A percentile compares a stretch with the other conserved stretches of the same genome.
phyloP scores from a whole-genome alignment of 148 eudicot genomes.

The Mesembryanthemum crystallinum region DNA sequence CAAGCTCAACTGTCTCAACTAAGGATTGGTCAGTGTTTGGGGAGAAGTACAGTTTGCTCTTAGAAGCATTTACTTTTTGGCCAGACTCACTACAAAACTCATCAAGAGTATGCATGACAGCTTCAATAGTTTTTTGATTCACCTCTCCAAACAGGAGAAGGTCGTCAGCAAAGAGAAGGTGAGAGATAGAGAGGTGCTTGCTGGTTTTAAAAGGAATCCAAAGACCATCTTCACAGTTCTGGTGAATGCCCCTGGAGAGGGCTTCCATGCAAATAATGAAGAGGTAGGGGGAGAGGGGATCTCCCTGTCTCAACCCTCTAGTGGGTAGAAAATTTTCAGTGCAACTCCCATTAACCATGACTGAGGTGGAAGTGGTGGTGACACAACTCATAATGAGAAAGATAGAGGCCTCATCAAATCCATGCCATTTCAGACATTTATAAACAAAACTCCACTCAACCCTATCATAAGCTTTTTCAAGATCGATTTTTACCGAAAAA shows the following conservation, averaged over 20 bases:
- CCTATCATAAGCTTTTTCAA: background rate
- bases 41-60: background rate
- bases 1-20: background rate
- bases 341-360: background rate
- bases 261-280: background rate
- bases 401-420: background rate
- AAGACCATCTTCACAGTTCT: background rate
- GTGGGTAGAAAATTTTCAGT: background rate
- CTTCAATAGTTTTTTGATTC: background rate
- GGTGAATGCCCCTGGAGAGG: background rate
- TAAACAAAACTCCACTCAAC: background rate
- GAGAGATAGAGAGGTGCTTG: background rate
- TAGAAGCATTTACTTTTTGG: background rate
- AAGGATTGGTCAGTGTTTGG: background rate
- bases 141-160: background rate
- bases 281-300: background rate
- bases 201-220: background rate
- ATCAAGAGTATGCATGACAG: background rate
- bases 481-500: background rate
- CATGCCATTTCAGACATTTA: background rate
- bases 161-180: background rate
- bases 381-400: background rate
- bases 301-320: background rate
- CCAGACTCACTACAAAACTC: background rate
- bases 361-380: background rate